These are phyloP conservation scores for Styphnolobium japonicum DNA, from an alignment of 306 rosid genomes.

Conservation along the genomic window DNA sequence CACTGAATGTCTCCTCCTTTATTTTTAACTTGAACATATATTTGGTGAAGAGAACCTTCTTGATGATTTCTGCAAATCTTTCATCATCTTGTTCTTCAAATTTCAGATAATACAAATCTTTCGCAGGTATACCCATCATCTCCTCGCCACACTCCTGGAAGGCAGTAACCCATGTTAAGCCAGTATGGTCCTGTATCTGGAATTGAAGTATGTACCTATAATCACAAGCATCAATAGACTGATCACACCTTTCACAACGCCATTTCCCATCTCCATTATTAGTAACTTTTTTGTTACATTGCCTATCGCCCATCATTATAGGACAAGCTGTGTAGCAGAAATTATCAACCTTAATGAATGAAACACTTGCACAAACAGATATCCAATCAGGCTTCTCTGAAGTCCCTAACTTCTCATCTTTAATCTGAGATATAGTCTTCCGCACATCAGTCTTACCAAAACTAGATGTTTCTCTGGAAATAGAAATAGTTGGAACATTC, in stretches of 20 bases:
- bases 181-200: conserved; percentile 86
- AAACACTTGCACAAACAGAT: conserved; percentile 61
- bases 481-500: conserved; percentile 51
- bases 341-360: conserved; percentile 65
- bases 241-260: conserved; percentile 84
- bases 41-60: conserved; percentile 59
- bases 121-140: conserved; percentile 80
- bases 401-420: conserved; percentile 89
- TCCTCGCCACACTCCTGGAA: conserved; percentile 95
- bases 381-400: conserved; percentile 97
- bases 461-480: conserved; percentile 60
- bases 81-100: conserved; percentile 71
- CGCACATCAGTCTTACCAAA: conserved; percentile 50
- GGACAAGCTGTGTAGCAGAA: conserved; percentile 92
- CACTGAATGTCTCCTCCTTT: conserved; percentile 80
- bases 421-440: conserved; percentile 76
- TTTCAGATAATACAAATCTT: conserved; percentile 60
- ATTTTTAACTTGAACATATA: conserved; percentile 76
- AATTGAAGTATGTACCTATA: conserved; percentile 80
- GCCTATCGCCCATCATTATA: conserved; percentile 69
- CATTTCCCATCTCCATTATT: conserved; percentile 90
- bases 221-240: conserved; percentile 62
- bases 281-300: conserved; percentile 82
- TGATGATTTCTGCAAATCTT: conserved; percentile 56
- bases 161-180: conserved; percentile 80